These are phyloP conservation scores for Backusella liffmaniae DNA, from an alignment of 192 early-diverging fungal species.

Conservation along the genomic window DNA sequence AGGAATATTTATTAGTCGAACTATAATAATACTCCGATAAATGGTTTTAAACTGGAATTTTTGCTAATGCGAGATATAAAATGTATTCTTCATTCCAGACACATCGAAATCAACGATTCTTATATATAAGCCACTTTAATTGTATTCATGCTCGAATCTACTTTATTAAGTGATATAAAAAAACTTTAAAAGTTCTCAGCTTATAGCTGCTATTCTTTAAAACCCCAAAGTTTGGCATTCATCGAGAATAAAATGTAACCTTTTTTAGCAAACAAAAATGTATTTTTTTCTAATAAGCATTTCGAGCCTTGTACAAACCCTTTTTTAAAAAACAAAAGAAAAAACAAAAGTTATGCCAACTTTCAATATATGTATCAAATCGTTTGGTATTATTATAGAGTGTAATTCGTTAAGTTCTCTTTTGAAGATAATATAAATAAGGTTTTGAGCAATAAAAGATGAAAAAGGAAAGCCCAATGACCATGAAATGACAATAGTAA, in stretches of 20 bases:
- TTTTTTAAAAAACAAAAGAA: neutral
- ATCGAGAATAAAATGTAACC: neutral
- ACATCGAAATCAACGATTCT: too few relatives aligned
- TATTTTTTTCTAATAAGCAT: too few relatives aligned
- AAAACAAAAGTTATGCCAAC: neutral
- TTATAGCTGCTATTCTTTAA: neutral
- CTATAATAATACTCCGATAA: too few relatives aligned
- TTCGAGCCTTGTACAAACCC: too few relatives aligned
- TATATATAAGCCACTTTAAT: too few relatives aligned
- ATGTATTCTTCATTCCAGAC: too few relatives aligned
- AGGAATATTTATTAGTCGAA: too few relatives aligned
- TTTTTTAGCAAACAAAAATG: neutral
- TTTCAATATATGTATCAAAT: neutral
- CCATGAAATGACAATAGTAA: neutral
- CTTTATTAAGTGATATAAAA: too few relatives aligned
- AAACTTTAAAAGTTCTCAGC: neutral
- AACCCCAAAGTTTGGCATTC: neutral
- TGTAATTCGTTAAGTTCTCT: neutral
- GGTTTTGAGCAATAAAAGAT: neutral
- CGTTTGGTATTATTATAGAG: neutral
- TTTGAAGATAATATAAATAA: conserved; percentile 2
- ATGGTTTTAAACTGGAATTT: too few relatives aligned
- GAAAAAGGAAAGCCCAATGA: conserved; percentile 4
- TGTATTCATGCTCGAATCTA: too few relatives aligned
- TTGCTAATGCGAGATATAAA: too few relatives aligned